Base-by-base conservation (phyloP, 2,329 filamentous ascomycete genomes). In the Nigrograna mackinnonii region DNA sequence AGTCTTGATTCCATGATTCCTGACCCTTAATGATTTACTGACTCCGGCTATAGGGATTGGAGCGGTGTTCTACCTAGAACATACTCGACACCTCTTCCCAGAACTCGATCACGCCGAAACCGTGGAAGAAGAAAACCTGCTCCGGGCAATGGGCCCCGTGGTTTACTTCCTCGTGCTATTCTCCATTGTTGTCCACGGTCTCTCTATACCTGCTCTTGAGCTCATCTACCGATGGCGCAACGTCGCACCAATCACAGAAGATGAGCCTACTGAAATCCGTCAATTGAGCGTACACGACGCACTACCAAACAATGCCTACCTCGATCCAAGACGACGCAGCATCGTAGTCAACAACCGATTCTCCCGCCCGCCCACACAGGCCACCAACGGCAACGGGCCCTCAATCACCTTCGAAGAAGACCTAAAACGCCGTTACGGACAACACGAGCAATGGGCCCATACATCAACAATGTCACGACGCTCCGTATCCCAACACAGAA, bases 301-400 rank as follows among this genome's bases (percentile, higher is more conserved):
- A 5, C 72, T 73, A 0, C 47, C 57, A 12, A 75, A 76, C 43
- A 72, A 71, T 12, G 57, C 70, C 1, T 59, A 64, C 11, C 58
- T 52, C 9, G 69, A 73, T 31, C 41, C 44, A 6, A 22, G 35
- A 16, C 35, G 41, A 12, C 28, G 43, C 20, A 52, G 40, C 21
- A 33, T 75, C 31, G 67, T 76, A 18, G 68, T 68, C 1, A 75
- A 72, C 51, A 76, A 77, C 50, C 71, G 74, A 37, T 77, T 77
- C 60, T 72, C 22, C 0, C 41, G 49, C 11, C 41, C 48, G 3
- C 31, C 31, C 31, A 14, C 31, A 11, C 9, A 14, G 13, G 11
- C 18, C 16, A 17, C 13, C 16, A 14, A 14, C 16, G 31, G 18
- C 13, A 17, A 33, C 16, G n/a, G n/a, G n/a, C 31, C 31, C 31